phyloP scores from a whole-genome alignment of 2,329 filamentous ascomycete genomes.

The Microdochium bolleyi region DNA sequence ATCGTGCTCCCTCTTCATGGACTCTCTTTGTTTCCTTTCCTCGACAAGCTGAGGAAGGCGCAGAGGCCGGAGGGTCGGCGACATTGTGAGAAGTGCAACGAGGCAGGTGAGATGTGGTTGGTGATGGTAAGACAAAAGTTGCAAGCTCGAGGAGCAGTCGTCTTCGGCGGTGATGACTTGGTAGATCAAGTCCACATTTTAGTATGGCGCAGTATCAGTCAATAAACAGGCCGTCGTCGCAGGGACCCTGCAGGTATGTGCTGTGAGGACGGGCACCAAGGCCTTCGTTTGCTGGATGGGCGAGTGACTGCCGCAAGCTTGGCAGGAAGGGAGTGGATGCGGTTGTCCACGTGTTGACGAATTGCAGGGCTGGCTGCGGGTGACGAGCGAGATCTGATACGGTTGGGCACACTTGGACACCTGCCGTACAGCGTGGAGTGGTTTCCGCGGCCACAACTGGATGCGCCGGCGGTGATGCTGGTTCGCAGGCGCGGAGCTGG shows the following conservation, averaged over 20 bases:
- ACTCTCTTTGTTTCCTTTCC: neutral
- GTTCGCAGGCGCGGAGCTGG: too few relatives aligned
- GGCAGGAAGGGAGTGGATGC: neutral
- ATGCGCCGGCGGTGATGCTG: too few relatives aligned
- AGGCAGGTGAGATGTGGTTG: neutral
- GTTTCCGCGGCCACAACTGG: too few relatives aligned
- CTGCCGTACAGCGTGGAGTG: too few relatives aligned
- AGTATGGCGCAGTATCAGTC: neutral
- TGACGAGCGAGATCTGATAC: neutral
- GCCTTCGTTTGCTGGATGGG: neutral
- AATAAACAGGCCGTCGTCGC: neutral
- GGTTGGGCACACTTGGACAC: neutral
- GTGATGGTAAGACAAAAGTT: neutral
- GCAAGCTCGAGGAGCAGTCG: neutral
- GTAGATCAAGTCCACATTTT: neutral
- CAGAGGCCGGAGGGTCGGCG: neutral
- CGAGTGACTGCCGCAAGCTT: neutral
- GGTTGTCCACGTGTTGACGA: neutral
- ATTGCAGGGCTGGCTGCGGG: neutral
- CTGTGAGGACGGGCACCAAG: neutral
- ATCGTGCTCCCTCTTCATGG: neutral
- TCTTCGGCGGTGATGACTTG: neutral
- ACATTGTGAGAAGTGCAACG: neutral
- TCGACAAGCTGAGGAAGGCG: neutral
- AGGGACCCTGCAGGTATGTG: neutral